Evolutionary conservation across 306 rosid species (phyloP).

Genomic region (Ammopiptanthus mongolicus): DNA sequence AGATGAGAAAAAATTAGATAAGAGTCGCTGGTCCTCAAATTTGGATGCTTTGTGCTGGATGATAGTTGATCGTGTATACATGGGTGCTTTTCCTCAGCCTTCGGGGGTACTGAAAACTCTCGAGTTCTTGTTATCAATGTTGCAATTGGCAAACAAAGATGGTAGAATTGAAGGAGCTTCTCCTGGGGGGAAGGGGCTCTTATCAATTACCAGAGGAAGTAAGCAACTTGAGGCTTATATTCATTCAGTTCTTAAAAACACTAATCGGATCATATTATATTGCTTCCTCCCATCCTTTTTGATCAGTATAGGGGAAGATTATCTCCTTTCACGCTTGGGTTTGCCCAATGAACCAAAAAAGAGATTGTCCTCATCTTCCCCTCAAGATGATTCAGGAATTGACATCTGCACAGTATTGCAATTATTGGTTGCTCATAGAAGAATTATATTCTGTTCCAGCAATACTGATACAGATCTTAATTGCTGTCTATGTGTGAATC

Average conservation of each 20-base stretch:
- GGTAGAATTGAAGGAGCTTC: conserved; percentile 96
- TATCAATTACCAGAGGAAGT: conserved; percentile 86
- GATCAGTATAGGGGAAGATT: conserved; percentile 74
- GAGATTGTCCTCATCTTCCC: conserved; percentile 37
- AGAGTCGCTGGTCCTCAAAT: conserved; percentile 89
- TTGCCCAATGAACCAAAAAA: conserved; percentile 66
- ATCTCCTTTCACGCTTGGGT: conserved; percentile 65
- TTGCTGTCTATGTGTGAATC: conserved; percentile 91
- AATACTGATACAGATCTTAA: conserved; percentile 88
- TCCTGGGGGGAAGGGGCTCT: conserved; percentile 81
- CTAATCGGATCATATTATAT: conserved; percentile 84
- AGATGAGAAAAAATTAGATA: conserved; percentile 90
- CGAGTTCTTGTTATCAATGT: conserved; percentile 92
- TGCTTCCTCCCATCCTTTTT: conserved; percentile 92
- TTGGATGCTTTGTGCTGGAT: conserved; percentile 95
- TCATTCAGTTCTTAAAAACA: conserved; percentile 86
- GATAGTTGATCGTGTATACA: conserved; percentile 92
- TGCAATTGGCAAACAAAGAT: conserved; percentile 95
- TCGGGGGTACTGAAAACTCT: conserved; percentile 79
- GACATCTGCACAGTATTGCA: conserved; percentile 83
- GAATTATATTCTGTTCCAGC: conserved; percentile 91
- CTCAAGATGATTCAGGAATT: conserved; percentile 63
- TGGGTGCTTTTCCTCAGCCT: conserved; percentile 99
- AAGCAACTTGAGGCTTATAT: conserved; percentile 95
- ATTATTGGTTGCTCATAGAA: conserved; percentile 78